Base-by-base conservation (phyloP, 1,284 basidiomycete genomes). In the Sporisorium scitamineum region DNA sequence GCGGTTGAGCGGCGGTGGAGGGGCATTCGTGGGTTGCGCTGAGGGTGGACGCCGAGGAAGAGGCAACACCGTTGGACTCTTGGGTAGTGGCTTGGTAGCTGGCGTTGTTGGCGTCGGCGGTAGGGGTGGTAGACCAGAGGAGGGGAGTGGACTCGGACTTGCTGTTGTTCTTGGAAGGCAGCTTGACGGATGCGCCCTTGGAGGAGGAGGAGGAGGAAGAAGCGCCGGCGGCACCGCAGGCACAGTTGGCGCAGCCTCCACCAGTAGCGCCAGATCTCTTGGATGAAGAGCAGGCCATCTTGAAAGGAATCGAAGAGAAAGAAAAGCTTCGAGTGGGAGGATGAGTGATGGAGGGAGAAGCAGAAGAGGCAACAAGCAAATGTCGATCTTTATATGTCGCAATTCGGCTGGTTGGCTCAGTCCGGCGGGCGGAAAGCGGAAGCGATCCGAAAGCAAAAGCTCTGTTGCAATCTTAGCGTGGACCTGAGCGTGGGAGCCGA, bases 61-160 rank as follows among this genome's bases (percentile, higher is more conserved):
- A 70, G 54, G 61, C 52, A 16, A 51, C 53, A 16, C 55, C 39
- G 51, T 39, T 47, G n/a, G 54, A 18, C 6, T 51, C 54, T 27
- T 61, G 54, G 2, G 63, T 18, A 22, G 61, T 47, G 14, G 73
- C 48, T 34, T 61, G 64, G 64, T 67, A 76, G 63, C 54, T 24
- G 41, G 41, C 37, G 37, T n/a, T 41, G 32, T 37, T 37, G 32
- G 62, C 31, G 24, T 41, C 52, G 20, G 42, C 51, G 13, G 62
- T 18, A 27, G 61, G 2, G 24, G 58, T 69, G 37, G 66, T 73
- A 7, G 61, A 56, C 74, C 76, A 78, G 24, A 78, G 69, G 13
- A 78, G 62, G 11, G 76, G 71, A 3, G 76, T 78, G 22, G 71
- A 61, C 27, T 78, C 76, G 56, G 56, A 55, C 27, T 67, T 58